Evolutionary conservation across 345 rosid species (phyloP).

Genomic region (Heritiera littoralis): DNA sequence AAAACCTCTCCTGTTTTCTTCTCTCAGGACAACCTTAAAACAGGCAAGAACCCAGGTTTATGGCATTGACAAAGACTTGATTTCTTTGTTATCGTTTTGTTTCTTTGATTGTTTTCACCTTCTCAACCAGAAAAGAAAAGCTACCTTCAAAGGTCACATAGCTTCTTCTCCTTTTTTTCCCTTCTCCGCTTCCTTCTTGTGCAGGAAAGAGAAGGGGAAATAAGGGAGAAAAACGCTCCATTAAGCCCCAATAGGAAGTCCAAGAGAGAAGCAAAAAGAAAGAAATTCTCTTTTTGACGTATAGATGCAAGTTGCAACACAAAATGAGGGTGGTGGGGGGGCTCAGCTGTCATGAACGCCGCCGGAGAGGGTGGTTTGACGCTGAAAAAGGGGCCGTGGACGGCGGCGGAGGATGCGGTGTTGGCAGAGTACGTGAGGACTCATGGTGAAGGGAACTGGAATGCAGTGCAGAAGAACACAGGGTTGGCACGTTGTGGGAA

Average conservation of each 20-base stretch:
- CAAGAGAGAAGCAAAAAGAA: not conserved
- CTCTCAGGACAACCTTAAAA: not conserved
- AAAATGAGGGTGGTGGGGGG: conserved; percentile 34
- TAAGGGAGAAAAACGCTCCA: not conserved
- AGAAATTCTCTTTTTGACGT: not conserved
- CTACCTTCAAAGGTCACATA: not conserved
- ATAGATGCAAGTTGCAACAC: conserved; percentile 1
- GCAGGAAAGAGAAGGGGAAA: conserved; percentile 12
- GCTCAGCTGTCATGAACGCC: not conserved
- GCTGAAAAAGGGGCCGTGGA: conserved; percentile 63
- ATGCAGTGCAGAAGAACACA: conserved; percentile 57
- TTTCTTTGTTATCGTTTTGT: not conserved
- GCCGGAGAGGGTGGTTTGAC: conserved; percentile 30
- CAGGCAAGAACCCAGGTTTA: not conserved
- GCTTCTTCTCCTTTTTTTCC: not conserved
- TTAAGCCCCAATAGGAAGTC: not conserved
- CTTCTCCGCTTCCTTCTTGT: not conserved
- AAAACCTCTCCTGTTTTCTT: not conserved
- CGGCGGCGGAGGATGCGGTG: conserved; percentile 52
- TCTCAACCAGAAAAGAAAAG: not conserved
- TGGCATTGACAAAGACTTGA: not conserved
- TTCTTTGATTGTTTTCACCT: not conserved
- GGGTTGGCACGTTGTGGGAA: conserved; percentile 64
- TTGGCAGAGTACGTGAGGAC: conserved; percentile 52
- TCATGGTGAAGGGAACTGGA: conserved; percentile 66